A percentile compares a stretch with the other conserved stretches of the same genome.
Evolutionary conservation across 2,329 filamentous ascomycete species (phyloP).

Genomic region (Pseudogymnoascus sp.): DNA sequence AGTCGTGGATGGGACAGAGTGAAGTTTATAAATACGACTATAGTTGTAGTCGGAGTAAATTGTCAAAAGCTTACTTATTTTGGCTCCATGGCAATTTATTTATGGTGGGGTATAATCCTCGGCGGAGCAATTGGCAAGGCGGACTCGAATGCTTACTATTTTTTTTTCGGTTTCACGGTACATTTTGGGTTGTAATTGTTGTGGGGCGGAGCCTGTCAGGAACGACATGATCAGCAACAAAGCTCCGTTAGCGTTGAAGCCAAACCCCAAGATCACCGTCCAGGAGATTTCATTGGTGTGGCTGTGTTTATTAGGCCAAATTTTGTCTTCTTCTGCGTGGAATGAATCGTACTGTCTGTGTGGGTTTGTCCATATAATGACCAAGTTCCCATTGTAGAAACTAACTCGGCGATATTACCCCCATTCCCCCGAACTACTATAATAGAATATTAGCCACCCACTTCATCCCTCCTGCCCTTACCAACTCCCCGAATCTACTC

Average conservation of each 20-base stretch:
- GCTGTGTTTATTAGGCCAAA: background rate
- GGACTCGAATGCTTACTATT: background rate
- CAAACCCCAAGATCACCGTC: background rate
- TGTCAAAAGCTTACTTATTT: background rate
- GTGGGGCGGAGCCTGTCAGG: background rate
- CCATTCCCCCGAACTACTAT: background rate
- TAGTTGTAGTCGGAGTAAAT: background rate
- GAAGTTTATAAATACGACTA: background rate
- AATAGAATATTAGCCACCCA: background rate
- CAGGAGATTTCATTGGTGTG: background rate
- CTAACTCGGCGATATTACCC: background rate
- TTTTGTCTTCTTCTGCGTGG: background rate
- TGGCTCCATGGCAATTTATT: background rate
- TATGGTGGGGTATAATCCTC: background rate
- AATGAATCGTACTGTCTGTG: background rate
- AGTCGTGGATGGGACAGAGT: background rate
- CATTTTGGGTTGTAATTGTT: background rate
- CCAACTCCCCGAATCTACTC: constrained; percentile 13
- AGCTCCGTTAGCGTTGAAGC: background rate
- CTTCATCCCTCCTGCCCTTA: constrained; percentile 8
- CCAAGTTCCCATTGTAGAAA: background rate
- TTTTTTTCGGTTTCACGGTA: background rate
- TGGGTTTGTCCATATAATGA: background rate
- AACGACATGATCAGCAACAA: background rate
- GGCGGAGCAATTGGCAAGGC: background rate